Percentiles rank a stretch among this genome's conserved stretches.
phyloP scores from a whole-genome alignment of 1,139 yeast species.

The Magnusiomyces fungicola region DNA sequence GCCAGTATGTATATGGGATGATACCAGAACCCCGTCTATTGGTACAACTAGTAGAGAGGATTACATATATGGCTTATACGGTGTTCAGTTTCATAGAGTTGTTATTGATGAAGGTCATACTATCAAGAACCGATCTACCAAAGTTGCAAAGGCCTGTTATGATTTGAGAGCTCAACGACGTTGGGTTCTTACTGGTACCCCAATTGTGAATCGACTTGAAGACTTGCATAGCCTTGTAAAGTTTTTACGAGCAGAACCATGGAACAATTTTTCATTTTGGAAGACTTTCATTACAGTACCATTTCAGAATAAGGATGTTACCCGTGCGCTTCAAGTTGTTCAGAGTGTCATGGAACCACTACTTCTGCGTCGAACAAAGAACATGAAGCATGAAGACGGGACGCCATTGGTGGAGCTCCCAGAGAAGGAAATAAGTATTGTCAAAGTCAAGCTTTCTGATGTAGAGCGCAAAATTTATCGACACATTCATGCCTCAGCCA shows the following conservation, averaged over 20 bases:
- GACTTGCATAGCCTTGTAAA: constrained; percentile 75
- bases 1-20: not conserved
- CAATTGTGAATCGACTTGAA: constrained; percentile 81
- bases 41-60: constrained; percentile 19
- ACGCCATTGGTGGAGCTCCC: constrained; percentile 68
- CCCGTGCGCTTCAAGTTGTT: constrained; percentile 72
- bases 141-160: constrained; percentile 73
- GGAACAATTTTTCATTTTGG: constrained; percentile 88
- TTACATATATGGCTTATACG: constrained; percentile 48
- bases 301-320: constrained; percentile 62
- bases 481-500: constrained; percentile 64
- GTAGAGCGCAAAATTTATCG: constrained; percentile 62
- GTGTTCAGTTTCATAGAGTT: constrained; percentile 68
- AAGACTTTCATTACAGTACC: constrained; percentile 79
- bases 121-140: constrained; percentile 72
- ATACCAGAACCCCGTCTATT: constrained; percentile 9
- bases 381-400: constrained; percentile 72
- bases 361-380: constrained; percentile 76
- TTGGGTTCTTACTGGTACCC: constrained; percentile 94
- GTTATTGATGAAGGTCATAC: constrained; percentile 91
- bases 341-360: constrained; percentile 82
- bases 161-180: constrained; percentile 56
- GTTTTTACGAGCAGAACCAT: constrained; percentile 74
- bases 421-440: constrained; percentile 61
- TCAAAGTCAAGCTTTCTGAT: constrained; percentile 57